These are phyloP conservation scores for Ogataea dorogensis DNA, from an alignment of 805 yeast genomes.

Conservation along the genomic window DNA sequence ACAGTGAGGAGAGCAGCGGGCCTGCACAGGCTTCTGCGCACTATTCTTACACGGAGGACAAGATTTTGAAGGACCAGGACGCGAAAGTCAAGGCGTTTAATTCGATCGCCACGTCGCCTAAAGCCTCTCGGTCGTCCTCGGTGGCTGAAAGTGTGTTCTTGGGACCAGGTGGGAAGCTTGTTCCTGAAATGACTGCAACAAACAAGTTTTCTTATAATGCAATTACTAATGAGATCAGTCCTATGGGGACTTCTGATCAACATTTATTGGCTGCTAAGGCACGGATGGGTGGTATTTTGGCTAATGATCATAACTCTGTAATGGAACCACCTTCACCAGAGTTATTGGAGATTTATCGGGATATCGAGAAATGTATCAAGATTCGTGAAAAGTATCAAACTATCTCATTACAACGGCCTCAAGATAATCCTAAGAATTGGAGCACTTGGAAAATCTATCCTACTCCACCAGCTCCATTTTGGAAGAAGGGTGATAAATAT, in stretches of 20 bases:
- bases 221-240: constrained; percentile 29
- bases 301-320: constrained; percentile 46
- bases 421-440: constrained; percentile 81
- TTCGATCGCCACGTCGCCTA: constrained; percentile 37
- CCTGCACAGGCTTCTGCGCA: constrained; percentile 45
- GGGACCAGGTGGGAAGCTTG: constrained; percentile 32
- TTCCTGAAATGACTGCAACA: constrained; percentile 13
- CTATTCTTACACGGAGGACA: constrained; percentile 65
- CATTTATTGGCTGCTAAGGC: constrained; percentile 26
- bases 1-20: background rate
- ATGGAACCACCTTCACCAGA: constrained; percentile 67
- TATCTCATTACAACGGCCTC: constrained; percentile 67
- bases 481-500: constrained; percentile 46
- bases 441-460: constrained; percentile 83
- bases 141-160: constrained; percentile 37
- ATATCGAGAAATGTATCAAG: constrained; percentile 64
- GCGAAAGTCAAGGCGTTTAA: constrained; percentile 62
- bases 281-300: constrained; percentile 46
- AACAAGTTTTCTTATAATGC: constrained; percentile 29
- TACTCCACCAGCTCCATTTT: constrained; percentile 88
- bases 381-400: constrained; percentile 74
- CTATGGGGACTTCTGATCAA: constrained; percentile 11
- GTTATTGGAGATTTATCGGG: constrained; percentile 57
- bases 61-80: constrained; percentile 61
- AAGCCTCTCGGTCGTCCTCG: constrained; percentile 28